Conservation (phyloP, 345 rosid genomes). For the Firmiana major region DNA sequence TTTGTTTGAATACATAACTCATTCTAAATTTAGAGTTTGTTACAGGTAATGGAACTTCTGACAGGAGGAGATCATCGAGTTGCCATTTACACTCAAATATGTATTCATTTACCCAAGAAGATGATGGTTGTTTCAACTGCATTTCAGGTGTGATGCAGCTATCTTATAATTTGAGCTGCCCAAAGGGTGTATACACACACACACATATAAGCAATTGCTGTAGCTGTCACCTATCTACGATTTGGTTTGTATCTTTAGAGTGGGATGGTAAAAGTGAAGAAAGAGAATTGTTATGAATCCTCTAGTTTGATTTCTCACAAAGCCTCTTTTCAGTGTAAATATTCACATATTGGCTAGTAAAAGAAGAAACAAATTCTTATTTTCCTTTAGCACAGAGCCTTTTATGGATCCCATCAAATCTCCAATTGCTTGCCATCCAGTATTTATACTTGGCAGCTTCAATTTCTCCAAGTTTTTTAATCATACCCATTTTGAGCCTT, state of each 20-base stretch:
- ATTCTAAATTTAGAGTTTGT: conserved; percentile 19
- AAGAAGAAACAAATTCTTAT: background rate
- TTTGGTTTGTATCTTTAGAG: background rate
- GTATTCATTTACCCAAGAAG: conserved; percentile 49
- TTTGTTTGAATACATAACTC: background rate
- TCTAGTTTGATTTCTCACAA: background rate
- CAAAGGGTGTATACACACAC: background rate
- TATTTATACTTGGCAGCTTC: background rate
- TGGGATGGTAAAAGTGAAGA: background rate
- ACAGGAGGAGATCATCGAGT: conserved; percentile 41
- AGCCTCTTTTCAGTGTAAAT: background rate
- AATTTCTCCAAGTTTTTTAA: background rate
- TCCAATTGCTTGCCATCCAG: background rate
- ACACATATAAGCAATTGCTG: background rate
- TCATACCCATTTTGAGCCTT: background rate
- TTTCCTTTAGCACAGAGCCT: background rate
- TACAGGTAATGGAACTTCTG: conserved; percentile 45
- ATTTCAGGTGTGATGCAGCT: conserved; percentile 39
- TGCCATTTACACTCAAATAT: conserved; percentile 40
- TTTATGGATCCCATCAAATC: background rate
- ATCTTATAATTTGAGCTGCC: conserved; percentile 9
- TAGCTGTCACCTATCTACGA: background rate
- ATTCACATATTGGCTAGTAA: background rate
- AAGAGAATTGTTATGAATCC: background rate
- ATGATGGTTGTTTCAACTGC: conserved; percentile 52